phyloP scores from a whole-genome alignment of 371 early-diverging fungal species.

The Rhizopus arrhizus region DNA sequence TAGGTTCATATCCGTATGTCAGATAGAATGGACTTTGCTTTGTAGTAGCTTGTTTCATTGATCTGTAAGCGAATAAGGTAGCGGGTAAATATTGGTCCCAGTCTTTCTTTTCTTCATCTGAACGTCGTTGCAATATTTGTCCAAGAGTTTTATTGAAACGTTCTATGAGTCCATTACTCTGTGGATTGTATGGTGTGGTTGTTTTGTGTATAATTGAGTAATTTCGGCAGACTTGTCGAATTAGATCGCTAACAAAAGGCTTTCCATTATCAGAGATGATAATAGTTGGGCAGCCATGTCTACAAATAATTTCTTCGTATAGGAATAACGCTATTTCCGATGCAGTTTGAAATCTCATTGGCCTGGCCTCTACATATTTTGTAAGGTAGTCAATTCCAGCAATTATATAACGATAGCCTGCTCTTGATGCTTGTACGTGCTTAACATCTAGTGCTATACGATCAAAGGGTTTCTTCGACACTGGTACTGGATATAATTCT shows the following conservation, averaged over 20 bases:
- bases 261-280: background rate
- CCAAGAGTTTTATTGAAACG: background rate
- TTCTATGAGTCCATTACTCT: background rate
- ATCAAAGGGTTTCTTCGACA: background rate
- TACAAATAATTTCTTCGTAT: slow-evolving; percentile 2
- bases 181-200: background rate
- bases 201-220: background rate
- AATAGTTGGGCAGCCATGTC: background rate
- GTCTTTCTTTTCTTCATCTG: background rate
- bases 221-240: background rate
- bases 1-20: slow-evolving; percentile 1
- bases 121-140: background rate
- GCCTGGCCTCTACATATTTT: slow-evolving; percentile 1
- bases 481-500: background rate
- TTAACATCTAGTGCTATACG: slow-evolving; percentile 2
- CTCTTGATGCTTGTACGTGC: slow-evolving; percentile 2
- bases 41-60: slow-evolving; percentile 5
- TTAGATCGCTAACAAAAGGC: background rate
- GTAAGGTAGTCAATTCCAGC: slow-evolving; percentile 30
- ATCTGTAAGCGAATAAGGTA: slow-evolving; percentile 3
- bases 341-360: background rate
- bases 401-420: slow-evolving; percentile 22
- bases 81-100: slow-evolving; percentile 5
- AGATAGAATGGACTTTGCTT: slow-evolving; percentile 3
- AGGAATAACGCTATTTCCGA: background rate